Evolutionary conservation across 768 basidiomycete genomes (phyloP).

Genomic region (Xerocomus spinulosus): DNA sequence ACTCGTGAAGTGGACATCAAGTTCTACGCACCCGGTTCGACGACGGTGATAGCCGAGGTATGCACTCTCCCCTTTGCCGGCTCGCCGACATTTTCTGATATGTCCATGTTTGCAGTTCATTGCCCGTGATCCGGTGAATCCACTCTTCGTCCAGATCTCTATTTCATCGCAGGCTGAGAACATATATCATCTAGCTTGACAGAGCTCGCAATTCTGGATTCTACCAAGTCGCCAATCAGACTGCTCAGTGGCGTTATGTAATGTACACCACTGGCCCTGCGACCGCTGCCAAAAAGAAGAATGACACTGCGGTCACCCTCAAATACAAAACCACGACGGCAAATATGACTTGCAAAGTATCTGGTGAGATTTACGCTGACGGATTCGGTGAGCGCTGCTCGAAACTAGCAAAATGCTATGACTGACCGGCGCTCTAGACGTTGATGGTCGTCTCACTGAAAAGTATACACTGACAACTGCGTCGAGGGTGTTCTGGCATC

Average conservation of each 20-base stretch:
- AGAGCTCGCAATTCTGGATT: neutral
- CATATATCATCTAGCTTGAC: neutral
- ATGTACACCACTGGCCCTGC: neutral
- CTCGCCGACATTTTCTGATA: too few relatives aligned
- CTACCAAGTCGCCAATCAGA: too few relatives aligned
- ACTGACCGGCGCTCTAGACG: neutral
- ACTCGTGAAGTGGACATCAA: too few relatives aligned
- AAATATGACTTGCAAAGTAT: neutral
- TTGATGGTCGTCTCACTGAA: neutral
- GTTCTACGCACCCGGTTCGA: too few relatives aligned
- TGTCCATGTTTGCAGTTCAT: neutral
- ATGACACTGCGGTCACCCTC: too few relatives aligned
- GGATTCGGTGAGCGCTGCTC: neutral
- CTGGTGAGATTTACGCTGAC: neutral
- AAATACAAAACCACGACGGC: neutral
- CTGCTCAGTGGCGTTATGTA: neutral
- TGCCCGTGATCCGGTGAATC: neutral
- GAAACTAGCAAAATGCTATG: neutral
- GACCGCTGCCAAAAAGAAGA: neutral
- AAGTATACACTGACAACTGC: neutral
- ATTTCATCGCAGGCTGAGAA: neutral
- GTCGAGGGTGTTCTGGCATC: neutral
- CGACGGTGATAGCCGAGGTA: too few relatives aligned
- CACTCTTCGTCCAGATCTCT: neutral
- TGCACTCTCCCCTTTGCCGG: too few relatives aligned